These are phyloP conservation scores for Delphinella strobiligena DNA, from an alignment of 2,329 filamentous ascomycete genomes.

Conservation along the genomic window DNA sequence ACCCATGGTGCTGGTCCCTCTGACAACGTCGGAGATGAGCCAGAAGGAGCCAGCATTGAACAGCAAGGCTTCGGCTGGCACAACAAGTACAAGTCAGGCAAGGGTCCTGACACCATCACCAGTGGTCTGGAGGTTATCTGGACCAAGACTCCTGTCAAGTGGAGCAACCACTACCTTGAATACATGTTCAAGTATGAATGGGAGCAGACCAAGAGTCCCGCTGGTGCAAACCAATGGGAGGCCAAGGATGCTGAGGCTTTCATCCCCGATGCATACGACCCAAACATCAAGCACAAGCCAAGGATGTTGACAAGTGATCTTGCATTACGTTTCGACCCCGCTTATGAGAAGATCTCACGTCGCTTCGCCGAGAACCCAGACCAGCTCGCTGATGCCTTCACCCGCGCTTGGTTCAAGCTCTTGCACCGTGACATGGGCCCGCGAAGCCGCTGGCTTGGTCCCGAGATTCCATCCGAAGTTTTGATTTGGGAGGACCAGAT, in stretches of 20 bases:
- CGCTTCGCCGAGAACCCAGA: conserved; percentile 58
- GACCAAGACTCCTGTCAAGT: conserved; percentile 65
- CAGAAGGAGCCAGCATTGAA: conserved; percentile 51
- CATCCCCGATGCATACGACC: conserved; percentile 60
- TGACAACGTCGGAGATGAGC: conserved; percentile 55
- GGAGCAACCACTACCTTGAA: conserved; percentile 63
- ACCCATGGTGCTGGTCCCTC: conserved; percentile 60
- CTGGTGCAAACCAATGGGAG: conserved; percentile 65
- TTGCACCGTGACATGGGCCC: conserved; percentile 71
- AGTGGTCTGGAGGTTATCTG: conserved; percentile 68
- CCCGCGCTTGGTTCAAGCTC: conserved; percentile 72
- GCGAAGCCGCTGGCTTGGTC: conserved; percentile 56
- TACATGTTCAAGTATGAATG: conserved; percentile 71
- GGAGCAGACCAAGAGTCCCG: conserved; percentile 64
- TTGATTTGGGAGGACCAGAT: conserved; percentile 68
- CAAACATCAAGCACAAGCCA: conserved; percentile 60
- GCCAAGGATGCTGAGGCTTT: conserved; percentile 55
- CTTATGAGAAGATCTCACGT: conserved; percentile 64
- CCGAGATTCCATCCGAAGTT: conserved; percentile 58
- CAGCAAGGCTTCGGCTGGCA: conserved; percentile 62
- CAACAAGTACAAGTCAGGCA: conserved; percentile 52
- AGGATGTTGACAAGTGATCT: conserved; percentile 68
- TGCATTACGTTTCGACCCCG: conserved; percentile 57
- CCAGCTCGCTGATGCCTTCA: conserved; percentile 57
- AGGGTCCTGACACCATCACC: conserved; percentile 62